These are phyloP conservation scores for Martiniozyma abietophila DNA, from an alignment of 805 yeast species.

Conservation along the genomic window DNA sequence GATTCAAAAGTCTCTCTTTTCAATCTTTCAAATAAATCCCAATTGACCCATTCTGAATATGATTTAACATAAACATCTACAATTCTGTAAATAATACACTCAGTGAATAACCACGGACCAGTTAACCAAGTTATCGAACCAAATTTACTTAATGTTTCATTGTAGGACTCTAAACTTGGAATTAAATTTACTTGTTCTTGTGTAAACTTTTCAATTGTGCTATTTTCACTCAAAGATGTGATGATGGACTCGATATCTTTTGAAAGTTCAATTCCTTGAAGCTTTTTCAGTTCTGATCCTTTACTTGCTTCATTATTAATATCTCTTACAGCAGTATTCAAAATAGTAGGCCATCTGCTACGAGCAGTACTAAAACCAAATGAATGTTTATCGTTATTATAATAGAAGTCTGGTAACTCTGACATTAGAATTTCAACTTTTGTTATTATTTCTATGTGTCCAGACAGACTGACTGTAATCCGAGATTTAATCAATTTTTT, in stretches of 20 bases:
- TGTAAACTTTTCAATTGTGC: constrained; percentile 33
- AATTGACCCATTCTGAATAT: constrained; percentile 38
- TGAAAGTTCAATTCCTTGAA: constrained; percentile 41
- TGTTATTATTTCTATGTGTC: too few relatives aligned
- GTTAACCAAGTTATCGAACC: constrained; percentile 57
- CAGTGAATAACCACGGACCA: constrained; percentile 88
- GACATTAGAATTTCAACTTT: too few relatives aligned
- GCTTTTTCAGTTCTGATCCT: constrained; percentile 17
- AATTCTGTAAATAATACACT: constrained; percentile 73
- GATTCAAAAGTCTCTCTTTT: constrained; percentile 70
- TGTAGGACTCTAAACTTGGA: constrained; percentile 46
- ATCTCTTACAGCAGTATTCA: constrained; percentile 61
- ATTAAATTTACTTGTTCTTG: constrained; percentile 17
- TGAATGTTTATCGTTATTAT: constrained; percentile 60
- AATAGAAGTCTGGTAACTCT: constrained; percentile 39
- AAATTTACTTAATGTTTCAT: constrained; percentile 37
- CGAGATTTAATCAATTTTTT: too few relatives aligned
- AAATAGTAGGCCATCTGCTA: constrained; percentile 80
- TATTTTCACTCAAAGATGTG: constrained; percentile 34
- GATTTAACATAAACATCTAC: constrained; percentile 38
- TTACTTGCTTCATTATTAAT: constrained; percentile 19
- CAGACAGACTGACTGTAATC: too few relatives aligned
- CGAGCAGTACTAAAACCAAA: constrained; percentile 77
- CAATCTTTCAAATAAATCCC: constrained; percentile 64
- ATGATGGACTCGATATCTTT: constrained; percentile 34